phyloP scores from a whole-genome alignment of 1,139 yeast species.

The Petasospora fabianii region DNA sequence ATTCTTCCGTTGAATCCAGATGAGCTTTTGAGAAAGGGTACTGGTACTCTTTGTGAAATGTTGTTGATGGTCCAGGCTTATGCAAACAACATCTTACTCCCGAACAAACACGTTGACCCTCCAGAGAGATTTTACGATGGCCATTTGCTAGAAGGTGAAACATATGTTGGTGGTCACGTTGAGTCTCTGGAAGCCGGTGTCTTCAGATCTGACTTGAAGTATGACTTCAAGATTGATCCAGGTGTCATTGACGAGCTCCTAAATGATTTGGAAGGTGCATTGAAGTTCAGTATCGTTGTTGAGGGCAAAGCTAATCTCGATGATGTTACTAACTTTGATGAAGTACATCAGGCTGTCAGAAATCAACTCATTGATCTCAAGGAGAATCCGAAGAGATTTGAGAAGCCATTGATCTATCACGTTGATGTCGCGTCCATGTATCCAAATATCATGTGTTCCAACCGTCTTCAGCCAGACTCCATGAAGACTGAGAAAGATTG shows the following conservation, averaged over 20 bases:
- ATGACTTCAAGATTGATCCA: slow-evolving; percentile 75
- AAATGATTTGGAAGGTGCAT: slow-evolving; percentile 67
- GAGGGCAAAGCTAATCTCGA: slow-evolving; percentile 71
- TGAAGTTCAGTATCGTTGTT: slow-evolving; percentile 79
- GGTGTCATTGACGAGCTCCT: slow-evolving; percentile 78
- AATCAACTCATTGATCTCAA: slow-evolving; percentile 54
- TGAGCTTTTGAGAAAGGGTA: slow-evolving; percentile 93
- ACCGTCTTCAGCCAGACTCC: slow-evolving; percentile 96
- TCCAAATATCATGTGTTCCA: slow-evolving; percentile 97
- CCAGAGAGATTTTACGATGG: slow-evolving; percentile 92
- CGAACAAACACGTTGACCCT: slow-evolving; percentile 92
- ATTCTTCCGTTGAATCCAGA: slow-evolving; percentile 96
- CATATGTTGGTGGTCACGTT: slow-evolving; percentile 98
- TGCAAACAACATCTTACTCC: slow-evolving; percentile 68
- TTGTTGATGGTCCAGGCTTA: slow-evolving; percentile 95
- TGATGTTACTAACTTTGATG: slow-evolving; percentile 78
- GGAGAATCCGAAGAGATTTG: slow-evolving; percentile 60
- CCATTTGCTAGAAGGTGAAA: slow-evolving; percentile 89
- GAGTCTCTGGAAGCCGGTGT: slow-evolving; percentile 98
- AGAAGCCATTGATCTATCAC: slow-evolving; percentile 87
- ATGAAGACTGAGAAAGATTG: slow-evolving; percentile 95
- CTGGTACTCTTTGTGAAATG: slow-evolving; percentile 99
- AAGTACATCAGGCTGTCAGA: slow-evolving; percentile 58
- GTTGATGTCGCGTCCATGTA: slow-evolving; percentile 99
- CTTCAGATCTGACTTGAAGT: slow-evolving; percentile 81